phyloP scores from a whole-genome alignment of 2,329 filamentous ascomycete genomes.

The Grosmannia penicillata region DNA sequence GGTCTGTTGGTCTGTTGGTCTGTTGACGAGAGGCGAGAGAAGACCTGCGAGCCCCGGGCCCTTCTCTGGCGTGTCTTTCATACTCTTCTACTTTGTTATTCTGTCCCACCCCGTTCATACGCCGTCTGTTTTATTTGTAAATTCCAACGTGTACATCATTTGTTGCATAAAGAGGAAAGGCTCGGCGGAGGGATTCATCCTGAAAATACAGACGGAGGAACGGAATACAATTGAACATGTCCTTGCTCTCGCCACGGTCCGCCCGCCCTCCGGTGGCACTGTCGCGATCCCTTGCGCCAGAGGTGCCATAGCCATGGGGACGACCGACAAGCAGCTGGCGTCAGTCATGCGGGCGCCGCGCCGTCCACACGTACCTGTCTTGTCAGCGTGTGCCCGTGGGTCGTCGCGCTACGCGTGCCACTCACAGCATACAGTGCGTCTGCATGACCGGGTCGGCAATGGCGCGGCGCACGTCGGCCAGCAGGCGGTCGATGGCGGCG shows the following conservation, averaged over 20 bases:
- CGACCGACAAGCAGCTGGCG: too few relatives aligned
- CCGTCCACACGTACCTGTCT: constrained; percentile 20
- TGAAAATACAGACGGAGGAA: background rate
- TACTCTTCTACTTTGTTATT: constrained; percentile 3
- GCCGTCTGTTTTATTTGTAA: constrained; percentile 5
- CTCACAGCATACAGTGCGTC: constrained; percentile 66
- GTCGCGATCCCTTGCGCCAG: too few relatives aligned
- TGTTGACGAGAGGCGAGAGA: background rate
- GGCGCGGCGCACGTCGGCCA: constrained; percentile 49
- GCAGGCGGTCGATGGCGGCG: constrained; percentile 48
- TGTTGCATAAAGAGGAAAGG: constrained; percentile 8
- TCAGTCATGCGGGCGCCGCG: constrained; percentile 14
- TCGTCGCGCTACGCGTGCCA: too few relatives aligned
- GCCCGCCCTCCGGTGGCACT: too few relatives aligned
- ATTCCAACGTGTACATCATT: constrained; percentile 10
- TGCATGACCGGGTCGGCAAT: constrained; percentile 41
- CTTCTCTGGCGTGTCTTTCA: background rate
- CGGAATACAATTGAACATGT: background rate
- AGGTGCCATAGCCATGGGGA: too few relatives aligned
- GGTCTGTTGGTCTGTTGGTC: background rate
- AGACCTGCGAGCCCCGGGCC: background rate
- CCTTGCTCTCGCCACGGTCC: too few relatives aligned
- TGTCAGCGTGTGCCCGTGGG: too few relatives aligned
- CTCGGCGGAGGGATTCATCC: background rate
- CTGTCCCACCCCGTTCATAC: background rate